Evolutionary conservation across 1,284 basidiomycete species (phyloP).

Genomic region (Anthracocystis walkeri): DNA sequence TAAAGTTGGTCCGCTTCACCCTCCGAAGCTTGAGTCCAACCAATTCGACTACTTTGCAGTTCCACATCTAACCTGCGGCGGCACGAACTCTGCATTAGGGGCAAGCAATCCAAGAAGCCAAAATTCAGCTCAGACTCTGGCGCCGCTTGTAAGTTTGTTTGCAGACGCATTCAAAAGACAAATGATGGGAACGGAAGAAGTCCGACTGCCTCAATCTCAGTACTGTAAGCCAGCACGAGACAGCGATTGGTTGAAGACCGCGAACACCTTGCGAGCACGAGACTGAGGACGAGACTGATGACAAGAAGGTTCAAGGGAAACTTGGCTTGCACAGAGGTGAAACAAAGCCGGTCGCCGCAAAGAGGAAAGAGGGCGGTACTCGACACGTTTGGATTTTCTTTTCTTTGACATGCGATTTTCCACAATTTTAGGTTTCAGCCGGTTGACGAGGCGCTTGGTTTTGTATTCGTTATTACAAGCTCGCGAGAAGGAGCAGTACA

Average conservation of each 20-base stretch:
- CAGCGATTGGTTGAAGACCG: neutral
- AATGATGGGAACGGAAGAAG: neutral
- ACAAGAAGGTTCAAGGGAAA: neutral
- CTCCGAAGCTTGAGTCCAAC: neutral
- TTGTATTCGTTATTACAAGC: neutral
- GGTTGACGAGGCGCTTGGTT: neutral
- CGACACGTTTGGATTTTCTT: conserved; percentile 3
- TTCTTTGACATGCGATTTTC: neutral
- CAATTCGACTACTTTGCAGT: neutral
- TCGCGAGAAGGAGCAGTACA: neutral
- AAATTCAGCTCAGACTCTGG: neutral
- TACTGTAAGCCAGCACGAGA: neutral
- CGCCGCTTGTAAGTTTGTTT: neutral
- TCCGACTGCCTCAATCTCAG: neutral
- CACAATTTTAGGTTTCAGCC: neutral
- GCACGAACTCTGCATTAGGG: no score
- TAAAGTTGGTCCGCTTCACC: conserved; percentile 1
- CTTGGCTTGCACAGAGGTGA: conserved; percentile 9
- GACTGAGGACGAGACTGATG: no score
- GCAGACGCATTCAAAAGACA: neutral
- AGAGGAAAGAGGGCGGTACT: neutral
- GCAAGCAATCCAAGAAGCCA: no score
- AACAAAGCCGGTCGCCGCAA: conserved; percentile 7
- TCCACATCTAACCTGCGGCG: neutral
- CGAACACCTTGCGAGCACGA: neutral